Evolutionary conservation across 2,329 filamentous ascomycete species (phyloP).

Genomic region (Dryadomyces sulphureus): DNA sequence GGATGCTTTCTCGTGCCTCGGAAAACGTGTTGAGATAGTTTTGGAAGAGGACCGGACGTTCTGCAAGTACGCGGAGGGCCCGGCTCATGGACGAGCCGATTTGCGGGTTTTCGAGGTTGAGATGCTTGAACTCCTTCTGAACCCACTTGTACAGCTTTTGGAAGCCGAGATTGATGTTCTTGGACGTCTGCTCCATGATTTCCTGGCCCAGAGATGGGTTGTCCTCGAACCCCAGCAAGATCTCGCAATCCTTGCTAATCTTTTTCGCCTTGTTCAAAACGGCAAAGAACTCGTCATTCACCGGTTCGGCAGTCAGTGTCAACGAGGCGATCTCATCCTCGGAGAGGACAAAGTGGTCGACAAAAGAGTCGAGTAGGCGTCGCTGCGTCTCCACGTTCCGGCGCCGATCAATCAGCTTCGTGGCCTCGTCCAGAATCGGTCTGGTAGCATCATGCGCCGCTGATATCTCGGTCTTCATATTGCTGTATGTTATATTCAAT

Average conservation of each 20-base stretch:
- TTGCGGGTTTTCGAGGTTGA: conserved; percentile 89
- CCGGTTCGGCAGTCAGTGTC: conserved; percentile 64
- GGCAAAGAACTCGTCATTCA: conserved; percentile 74
- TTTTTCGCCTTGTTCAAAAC: conserved; percentile 66
- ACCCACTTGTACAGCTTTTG: conserved; percentile 96
- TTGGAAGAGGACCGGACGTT: conserved; percentile 80
- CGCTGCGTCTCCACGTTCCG: conserved; percentile 67
- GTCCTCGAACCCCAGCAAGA: conserved; percentile 82
- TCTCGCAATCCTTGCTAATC: conserved; percentile 77
- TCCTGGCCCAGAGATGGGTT: conserved; percentile 79
- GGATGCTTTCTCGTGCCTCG: conserved; percentile 70
- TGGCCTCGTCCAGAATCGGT: conserved; percentile 64
- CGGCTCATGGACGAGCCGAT: conserved; percentile 74
- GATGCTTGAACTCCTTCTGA: conserved; percentile 77
- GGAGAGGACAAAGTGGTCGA: conserved; percentile 67
- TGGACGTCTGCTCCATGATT: conserved; percentile 80
- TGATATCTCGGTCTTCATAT: conserved; percentile 64
- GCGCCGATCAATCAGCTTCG: conserved; percentile 56
- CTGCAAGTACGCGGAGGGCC: conserved; percentile 74
- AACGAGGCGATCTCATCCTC: conserved; percentile 65
- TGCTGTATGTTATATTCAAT: conserved; percentile 64
- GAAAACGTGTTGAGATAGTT: conserved; percentile 88
- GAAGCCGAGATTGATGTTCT: conserved; percentile 74
- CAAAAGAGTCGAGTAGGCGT: conserved; percentile 61
- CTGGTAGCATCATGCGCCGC: conserved; percentile 62